Evolutionary conservation across 257 asterid species (phyloP), one percentile per base, ranked within the genome.

Genomic region (Thymus mandschuricus): DNA sequence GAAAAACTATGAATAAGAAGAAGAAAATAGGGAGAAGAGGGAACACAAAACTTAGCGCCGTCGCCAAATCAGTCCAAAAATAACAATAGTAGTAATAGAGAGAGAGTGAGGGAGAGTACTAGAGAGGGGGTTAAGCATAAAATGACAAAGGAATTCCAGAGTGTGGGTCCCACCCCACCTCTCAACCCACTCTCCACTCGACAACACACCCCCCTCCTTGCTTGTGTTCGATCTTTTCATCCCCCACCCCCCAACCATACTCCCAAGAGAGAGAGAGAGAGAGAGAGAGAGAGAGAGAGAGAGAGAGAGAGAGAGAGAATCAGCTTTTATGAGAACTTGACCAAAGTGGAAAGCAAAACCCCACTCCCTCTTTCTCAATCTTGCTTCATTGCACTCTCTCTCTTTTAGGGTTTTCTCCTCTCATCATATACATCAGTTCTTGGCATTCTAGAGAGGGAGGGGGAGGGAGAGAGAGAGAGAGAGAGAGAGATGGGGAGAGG

Each of bases 401-500:
- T 21, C 21, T 21, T 21, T 21, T 61, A 40, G 66, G 33, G 67
- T 60, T 60, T 60, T 1, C 58, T 15, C 28, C 6, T 43, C 8
- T 10, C 3, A 38, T 38, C 6, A 38, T 3, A 3, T 38, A 3
- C 44, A 38, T 35, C 40, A 35, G 40, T 35, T 21, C 40, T 35
- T 35, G 40, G 5, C 40, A 35, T 35, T 35, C 40, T 3, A 45
- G 50, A 21, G 21, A 21, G 21, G 21, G 21, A 21, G 21, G 21
- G 21, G 3, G 51, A 46, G 13, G 2, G 12, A 8, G 13, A 45
- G 13, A 45, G 13, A 27, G 6, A 8, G 2, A 57, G 38, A 29
- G 41, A 8, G 28, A 7, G 1, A 6, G 10, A 15, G 4, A 88
- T 90, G 96, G 96, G 95, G 8, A 75, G 96, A 75, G 96, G 96